Conservation (phyloP, 75 land plant species). For the Sequoiadendron giganteum region DNA sequence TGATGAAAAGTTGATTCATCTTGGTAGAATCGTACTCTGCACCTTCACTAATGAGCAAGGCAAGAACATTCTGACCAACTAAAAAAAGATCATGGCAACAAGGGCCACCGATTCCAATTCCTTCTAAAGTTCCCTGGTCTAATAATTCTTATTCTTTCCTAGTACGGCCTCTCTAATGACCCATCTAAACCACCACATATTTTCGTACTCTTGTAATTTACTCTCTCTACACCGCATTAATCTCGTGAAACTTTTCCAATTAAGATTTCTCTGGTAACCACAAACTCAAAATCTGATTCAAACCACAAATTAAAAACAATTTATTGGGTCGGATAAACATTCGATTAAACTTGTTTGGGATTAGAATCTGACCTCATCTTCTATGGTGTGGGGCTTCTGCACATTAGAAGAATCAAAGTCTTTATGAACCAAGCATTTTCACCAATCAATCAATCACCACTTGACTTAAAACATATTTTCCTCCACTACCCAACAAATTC, state of each 20-base stretch:
- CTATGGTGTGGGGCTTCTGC: too few species aligned
- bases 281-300: too few species aligned
- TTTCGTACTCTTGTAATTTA: not conserved
- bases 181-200: not conserved
- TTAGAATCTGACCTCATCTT: too few species aligned
- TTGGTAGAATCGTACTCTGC: not conserved
- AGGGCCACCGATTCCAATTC: not conserved
- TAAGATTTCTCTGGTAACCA: not conserved
- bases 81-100: not conserved
- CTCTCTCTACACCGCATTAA: not conserved
- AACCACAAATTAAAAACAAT: too few species aligned
- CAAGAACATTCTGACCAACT: not conserved
- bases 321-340: too few species aligned
- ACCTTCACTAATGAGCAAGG: not conserved
- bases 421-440: too few species aligned
- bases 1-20: not conserved
- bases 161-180: not conserved
- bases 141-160: not conserved
- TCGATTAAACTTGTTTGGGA: too few species aligned
- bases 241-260: not conserved
- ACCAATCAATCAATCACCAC: too few species aligned
- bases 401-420: too few species aligned
- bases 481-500: too few species aligned
- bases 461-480: too few species aligned
- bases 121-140: not conserved